Conservation (phyloP, 2,329 filamentous ascomycete species). For the Penicillium janthinellum region DNA sequence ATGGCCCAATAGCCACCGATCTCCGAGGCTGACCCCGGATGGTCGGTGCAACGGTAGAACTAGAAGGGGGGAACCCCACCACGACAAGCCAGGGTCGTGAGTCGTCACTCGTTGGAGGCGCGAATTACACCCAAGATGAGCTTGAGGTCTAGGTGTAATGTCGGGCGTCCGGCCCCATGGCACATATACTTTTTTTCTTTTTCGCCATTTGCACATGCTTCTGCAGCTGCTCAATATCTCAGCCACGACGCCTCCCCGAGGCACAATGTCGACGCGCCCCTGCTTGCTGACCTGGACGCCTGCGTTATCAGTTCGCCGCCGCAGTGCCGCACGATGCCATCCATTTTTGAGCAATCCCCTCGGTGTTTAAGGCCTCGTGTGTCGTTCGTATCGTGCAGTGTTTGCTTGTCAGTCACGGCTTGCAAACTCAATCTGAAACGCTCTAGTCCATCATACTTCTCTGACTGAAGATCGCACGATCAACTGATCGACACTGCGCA, state of each 20-base stretch:
- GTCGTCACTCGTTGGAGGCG: neutral
- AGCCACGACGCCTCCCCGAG: neutral
- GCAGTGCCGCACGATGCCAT: neutral
- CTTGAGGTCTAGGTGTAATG: neutral
- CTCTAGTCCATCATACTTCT: neutral
- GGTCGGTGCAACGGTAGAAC: constrained; percentile 19
- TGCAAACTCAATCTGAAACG: constrained; percentile 1
- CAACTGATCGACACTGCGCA: constrained; percentile 1
- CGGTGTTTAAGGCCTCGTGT: neutral
- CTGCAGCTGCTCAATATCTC: constrained; percentile 1
- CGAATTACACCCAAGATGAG: neutral
- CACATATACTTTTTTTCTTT: neutral
- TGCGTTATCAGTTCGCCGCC: neutral
- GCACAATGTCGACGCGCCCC: neutral
- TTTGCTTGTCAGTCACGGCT: neutral
- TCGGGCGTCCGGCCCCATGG: neutral
- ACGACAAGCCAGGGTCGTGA: neutral
- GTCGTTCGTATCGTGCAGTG: neutral
- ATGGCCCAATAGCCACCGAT: constrained; percentile 10
- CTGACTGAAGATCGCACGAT: neutral
- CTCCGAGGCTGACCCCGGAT: neutral
- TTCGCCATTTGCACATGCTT: constrained; percentile 1
- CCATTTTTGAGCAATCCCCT: too few relatives aligned
- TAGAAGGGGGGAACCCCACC: neutral
- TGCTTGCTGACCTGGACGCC: neutral